Evolutionary conservation across 257 asterid species (phyloP), one percentile per base, ranked within the genome.

Genomic region (Echium plantagineum): DNA sequence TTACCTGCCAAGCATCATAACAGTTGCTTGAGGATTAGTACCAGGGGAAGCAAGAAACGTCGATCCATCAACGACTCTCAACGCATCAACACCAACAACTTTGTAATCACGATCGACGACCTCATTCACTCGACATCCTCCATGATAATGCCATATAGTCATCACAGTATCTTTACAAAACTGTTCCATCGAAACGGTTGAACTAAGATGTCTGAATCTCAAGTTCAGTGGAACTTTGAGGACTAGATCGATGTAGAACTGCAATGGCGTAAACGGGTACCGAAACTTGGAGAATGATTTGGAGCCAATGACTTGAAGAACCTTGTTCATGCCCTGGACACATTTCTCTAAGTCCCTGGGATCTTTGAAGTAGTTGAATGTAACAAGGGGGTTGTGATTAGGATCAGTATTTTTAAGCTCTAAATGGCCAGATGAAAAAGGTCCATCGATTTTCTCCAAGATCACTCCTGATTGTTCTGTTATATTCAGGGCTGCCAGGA

Each of bases 1-100:
- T 66, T 21, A 87, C 96, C 97, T 90, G 48, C 97, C 95, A 2
- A 90, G 82, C 97, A 90, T 90, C 95, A 90, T 83, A n/a, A 87
- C 78, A 0, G 97, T 87, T 51, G 97, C 97, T 63, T 90, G 95
- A 55, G 97, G 97, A 80, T 90, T 87, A 62, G 97, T 83, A 22
- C 94, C 97, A 0, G 95, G 97, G 0, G 89, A 74, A 55, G 66
- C 61, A 62, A 30, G 4, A 66, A 85, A 83, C 2, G 95, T 90
- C 6, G 97, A 90, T 0, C 94, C 94, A 63, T 87, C 96, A 17
- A 90, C 55, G 15, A 90, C 94, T 0, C 96, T 84, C 66, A 90
- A 66, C 0, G 82, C 73, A 3, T 85, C 94, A 5, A 85, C 85
- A 0, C 96, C 95, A 4, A 85, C 0, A 22, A 87, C 87, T 61